Percentiles rank a stretch among this genome's conserved stretches.
Evolutionary conservation across 345 rosid genomes (phyloP).

Genomic region (Trapa incisa): DNA sequence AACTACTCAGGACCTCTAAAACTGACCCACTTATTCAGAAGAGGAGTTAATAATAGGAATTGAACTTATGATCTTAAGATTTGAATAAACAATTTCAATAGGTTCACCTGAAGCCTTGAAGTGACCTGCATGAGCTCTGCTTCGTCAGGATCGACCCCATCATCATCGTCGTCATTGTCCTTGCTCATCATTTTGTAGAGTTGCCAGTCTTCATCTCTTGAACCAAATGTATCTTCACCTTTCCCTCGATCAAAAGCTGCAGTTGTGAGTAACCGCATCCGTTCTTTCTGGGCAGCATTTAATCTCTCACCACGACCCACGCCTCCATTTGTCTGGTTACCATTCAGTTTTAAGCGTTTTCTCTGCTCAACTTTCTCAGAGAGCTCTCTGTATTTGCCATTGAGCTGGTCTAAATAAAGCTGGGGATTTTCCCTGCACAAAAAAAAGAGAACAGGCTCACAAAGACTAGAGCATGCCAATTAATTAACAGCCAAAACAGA

Average conservation of each 20-base stretch:
- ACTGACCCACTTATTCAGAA: not conserved
- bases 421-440: conserved; percentile 67
- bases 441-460: not conserved
- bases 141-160: conserved; percentile 56
- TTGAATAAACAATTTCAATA: not conserved
- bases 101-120: conserved; percentile 56
- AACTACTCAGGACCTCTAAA: not conserved
- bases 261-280: conserved; percentile 88
- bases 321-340: conserved; percentile 53
- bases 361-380: conserved; percentile 71
- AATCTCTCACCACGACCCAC: conserved; percentile 95
- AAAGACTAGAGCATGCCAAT: not conserved
- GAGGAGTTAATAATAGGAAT: not conserved
- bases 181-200: conserved; percentile 86
- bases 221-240: conserved; percentile 86
- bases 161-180: conserved; percentile 77
- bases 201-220: conserved; percentile 96
- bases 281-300: conserved; percentile 88
- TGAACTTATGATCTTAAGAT: not conserved
- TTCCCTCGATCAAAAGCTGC: conserved; percentile 98
- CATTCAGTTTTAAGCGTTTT: conserved; percentile 79
- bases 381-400: conserved; percentile 57
- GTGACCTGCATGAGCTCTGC: conserved; percentile 59
- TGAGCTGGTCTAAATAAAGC: conserved; percentile 69
- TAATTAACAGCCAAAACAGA: not conserved